Percentiles rank a stretch among this genome's conserved stretches.
These are phyloP conservation scores for Epichloe gansuensis DNA, from an alignment of 2,329 filamentous ascomycete genomes.

Conservation along the genomic window DNA sequence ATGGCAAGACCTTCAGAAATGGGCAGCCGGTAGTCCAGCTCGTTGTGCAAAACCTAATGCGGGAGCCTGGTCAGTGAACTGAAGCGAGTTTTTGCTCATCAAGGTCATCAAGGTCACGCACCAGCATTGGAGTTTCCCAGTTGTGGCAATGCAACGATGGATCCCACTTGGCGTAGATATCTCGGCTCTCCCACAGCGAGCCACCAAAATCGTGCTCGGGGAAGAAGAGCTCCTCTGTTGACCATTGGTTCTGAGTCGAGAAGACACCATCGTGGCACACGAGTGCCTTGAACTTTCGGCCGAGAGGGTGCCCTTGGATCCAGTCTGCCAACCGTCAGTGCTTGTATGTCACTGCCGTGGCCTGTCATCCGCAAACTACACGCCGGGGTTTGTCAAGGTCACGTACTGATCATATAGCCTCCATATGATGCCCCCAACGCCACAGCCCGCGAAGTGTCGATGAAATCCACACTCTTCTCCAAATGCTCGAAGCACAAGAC, in stretches of 20 bases:
- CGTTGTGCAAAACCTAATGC: conserved; percentile 60
- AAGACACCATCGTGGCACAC: conserved; percentile 85
- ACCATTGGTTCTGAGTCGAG: conserved; percentile 52
- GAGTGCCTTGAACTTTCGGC: conserved; percentile 73
- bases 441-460: conserved; percentile 57
- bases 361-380: no score
- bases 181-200: conserved; percentile 46
- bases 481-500: conserved; percentile 68
- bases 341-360: background rate
- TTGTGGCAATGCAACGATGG: conserved; percentile 49
- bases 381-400: no score
- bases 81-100: background rate
- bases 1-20: conserved; percentile 74
- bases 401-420: conserved; percentile 59
- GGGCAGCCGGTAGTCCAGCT: conserved; percentile 77
- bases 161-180: conserved; percentile 57
- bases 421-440: conserved; percentile 65
- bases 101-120: conserved; percentile 20
- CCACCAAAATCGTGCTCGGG: conserved; percentile 55
- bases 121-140: conserved; percentile 78
- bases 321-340: conserved; percentile 43
- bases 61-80: background rate
- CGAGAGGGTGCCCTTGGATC: conserved; percentile 79
- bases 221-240: conserved; percentile 59
- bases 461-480: conserved; percentile 48